Percentiles rank a stretch among this genome's conserved stretches.
These are phyloP conservation scores for Neopestalotiopsis clavispora DNA, from an alignment of 2,329 filamentous ascomycete genomes.

Conservation along the genomic window DNA sequence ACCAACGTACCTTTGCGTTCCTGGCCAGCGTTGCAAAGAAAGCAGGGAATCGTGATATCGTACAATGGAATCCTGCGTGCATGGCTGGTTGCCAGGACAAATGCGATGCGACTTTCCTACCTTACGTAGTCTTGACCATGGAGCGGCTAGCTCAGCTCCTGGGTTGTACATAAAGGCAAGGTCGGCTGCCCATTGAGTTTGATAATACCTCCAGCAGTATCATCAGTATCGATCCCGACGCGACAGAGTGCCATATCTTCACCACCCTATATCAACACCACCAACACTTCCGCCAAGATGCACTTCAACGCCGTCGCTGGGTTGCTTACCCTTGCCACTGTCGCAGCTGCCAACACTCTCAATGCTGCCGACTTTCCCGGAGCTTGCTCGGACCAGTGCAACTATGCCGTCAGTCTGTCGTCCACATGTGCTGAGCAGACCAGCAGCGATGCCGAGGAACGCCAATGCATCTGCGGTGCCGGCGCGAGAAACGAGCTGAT, in stretches of 20 bases:
- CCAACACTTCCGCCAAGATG: conserved; percentile 7
- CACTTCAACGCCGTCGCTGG: conserved; percentile 15
- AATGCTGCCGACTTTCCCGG: conserved; percentile 17
- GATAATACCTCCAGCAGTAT: background rate
- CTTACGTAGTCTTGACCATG: background rate
- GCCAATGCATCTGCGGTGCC: conserved; percentile 16
- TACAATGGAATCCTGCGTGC: background rate
- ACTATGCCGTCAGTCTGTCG: conserved; percentile 13
- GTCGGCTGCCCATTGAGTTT: background rate
- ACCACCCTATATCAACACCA: background rate
- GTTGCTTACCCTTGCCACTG: conserved; percentile 9
- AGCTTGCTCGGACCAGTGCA: conserved; percentile 13
- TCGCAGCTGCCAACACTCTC: conserved; percentile 7
- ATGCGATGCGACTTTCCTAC: background rate
- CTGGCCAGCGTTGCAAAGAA: conserved; percentile 13
- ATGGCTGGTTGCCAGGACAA: conserved; percentile 6
- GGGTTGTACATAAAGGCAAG: conserved; percentile 8
- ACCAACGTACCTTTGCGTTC: background rate
- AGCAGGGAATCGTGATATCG: conserved; percentile 11
- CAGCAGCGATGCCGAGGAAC: conserved; percentile 11
- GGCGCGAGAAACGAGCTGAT: conserved; percentile 16
- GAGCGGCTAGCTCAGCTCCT: background rate
- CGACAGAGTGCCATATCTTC: conserved; percentile 1
- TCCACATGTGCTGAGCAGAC: conserved; percentile 3
- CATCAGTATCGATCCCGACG: background rate